phyloP scores from a whole-genome alignment of 1,139 yeast genomes.

The Diutina siamensis region DNA sequence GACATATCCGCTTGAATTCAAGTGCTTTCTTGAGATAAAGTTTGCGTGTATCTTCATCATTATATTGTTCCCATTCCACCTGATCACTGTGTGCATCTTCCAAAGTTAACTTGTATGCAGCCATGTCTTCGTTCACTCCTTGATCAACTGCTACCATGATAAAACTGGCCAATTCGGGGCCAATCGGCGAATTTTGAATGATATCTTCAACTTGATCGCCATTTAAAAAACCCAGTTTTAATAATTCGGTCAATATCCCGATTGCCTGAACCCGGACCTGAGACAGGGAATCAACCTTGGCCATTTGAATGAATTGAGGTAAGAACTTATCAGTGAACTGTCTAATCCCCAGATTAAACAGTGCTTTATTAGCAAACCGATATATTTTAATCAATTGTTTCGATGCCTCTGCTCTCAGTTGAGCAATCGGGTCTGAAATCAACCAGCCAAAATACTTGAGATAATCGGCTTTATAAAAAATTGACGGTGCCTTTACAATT shows the following conservation, averaged over 20 bases:
- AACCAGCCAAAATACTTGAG: conserved; percentile 79
- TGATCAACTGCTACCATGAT: conserved; percentile 40
- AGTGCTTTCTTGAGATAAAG: background rate
- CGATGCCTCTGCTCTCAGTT: conserved; percentile 57
- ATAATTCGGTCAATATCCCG: background rate
- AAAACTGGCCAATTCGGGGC: conserved; percentile 17
- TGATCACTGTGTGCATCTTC: background rate
- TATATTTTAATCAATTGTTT: conserved; percentile 43
- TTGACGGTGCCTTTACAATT: conserved; percentile 61
- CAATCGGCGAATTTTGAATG: conserved; percentile 14
- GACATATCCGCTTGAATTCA: background rate
- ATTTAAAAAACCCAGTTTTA: conserved; percentile 10
- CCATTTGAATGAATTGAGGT: conserved; percentile 51
- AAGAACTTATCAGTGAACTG: conserved; percentile 68
- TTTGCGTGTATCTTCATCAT: background rate
- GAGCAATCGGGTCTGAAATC: conserved; percentile 53
- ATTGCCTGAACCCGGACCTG: background rate
- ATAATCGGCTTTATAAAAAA: conserved; percentile 57
- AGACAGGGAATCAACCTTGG: conserved; percentile 7
- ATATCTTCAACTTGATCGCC: conserved; percentile 33
- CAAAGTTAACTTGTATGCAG: background rate
- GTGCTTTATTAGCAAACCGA: conserved; percentile 15
- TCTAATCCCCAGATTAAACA: conserved; percentile 36
- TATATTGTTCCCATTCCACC: background rate
- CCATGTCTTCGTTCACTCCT: background rate